These are phyloP conservation scores for Neurospora sp. DNA, from an alignment of 495 filamentous ascomycete species.

Conservation along the genomic window DNA sequence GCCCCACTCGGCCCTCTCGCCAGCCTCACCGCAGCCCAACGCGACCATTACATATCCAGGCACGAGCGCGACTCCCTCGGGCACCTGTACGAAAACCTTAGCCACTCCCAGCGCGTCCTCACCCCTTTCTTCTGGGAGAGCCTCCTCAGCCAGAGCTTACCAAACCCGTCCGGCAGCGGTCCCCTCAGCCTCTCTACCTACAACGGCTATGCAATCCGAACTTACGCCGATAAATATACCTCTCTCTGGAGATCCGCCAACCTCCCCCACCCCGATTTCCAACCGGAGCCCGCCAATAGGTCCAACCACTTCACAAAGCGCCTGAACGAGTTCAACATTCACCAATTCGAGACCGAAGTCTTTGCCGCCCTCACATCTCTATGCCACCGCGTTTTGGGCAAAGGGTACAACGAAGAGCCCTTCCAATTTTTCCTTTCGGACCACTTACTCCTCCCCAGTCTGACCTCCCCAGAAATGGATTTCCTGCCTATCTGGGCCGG, in stretches of 20 bases:
- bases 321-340: not conserved
- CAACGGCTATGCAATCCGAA: not conserved
- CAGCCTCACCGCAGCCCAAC: conserved; percentile 11
- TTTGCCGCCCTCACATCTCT: not conserved
- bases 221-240: not conserved
- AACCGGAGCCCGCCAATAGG: not conserved
- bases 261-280: not conserved
- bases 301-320: not conserved
- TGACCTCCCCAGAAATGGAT: conserved; percentile 29
- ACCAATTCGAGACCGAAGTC: not conserved
- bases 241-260: not conserved
- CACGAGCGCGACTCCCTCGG: not conserved
- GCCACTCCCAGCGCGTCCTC: conserved; percentile 17
- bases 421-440: conserved; percentile 19
- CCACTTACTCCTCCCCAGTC: conserved; percentile 19
- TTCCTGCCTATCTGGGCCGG: conserved; percentile 39
- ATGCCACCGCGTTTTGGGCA: not conserved
- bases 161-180: not conserved
- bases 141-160: not conserved
- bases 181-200: not conserved
- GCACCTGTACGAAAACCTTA: conserved; percentile 12
- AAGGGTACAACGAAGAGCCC: not conserved
- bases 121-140: conserved; percentile 25
- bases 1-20: not conserved
- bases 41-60: conserved; percentile 22